These are phyloP conservation scores for Triticum timopheevii DNA, from an alignment of 176 grass and related monocot species.

Conservation along the genomic window DNA sequence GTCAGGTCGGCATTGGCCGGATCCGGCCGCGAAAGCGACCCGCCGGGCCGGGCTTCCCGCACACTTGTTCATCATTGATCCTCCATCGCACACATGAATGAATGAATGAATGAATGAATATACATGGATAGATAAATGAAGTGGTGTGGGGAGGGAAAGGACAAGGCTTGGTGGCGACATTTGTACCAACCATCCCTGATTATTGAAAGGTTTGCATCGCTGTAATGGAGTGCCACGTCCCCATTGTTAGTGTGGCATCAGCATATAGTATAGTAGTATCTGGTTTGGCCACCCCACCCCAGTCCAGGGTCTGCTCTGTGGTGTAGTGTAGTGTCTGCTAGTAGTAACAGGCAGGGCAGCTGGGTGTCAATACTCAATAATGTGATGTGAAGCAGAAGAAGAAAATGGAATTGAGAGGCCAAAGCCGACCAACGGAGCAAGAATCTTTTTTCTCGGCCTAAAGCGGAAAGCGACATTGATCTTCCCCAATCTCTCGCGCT, in stretches of 20 bases:
- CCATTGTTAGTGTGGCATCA: neutral
- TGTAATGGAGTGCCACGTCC: conserved; percentile 25
- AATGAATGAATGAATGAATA: neutral
- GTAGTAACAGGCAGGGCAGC: no score
- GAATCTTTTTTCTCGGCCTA: neutral
- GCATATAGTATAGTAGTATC: neutral
- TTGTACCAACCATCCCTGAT: conserved; percentile 11
- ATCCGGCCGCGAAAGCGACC: neutral
- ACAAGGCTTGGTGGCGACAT: conserved; percentile 32
- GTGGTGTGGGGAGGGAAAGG: neutral
- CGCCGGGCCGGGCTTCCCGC: neutral
- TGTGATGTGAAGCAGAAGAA: no score
- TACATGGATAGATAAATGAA: neutral
- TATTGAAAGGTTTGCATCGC: conserved; percentile 30
- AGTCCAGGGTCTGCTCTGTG: no score
- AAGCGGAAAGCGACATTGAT: neutral
- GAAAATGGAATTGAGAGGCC: neutral
- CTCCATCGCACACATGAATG: neutral
- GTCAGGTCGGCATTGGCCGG: neutral
- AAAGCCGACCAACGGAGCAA: neutral
- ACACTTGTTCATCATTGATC: neutral
- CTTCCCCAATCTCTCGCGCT: neutral
- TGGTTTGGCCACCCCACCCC: neutral
- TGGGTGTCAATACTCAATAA: neutral
- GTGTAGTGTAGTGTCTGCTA: no score